These are phyloP conservation scores for Populus tomentosa DNA, from an alignment of 441 rosid species.

Conservation along the genomic window DNA sequence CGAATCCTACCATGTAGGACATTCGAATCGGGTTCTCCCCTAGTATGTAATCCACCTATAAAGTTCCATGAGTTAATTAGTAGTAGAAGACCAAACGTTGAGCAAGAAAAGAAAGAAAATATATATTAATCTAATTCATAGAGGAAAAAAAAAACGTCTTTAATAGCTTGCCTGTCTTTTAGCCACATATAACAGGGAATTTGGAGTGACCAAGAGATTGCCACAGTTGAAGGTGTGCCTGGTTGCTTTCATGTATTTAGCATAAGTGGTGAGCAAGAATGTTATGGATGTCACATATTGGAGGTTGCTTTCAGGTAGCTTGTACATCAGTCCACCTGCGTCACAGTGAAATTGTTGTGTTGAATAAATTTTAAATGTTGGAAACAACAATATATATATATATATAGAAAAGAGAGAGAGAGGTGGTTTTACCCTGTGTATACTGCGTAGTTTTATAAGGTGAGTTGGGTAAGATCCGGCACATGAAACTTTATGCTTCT, in stretches of 20 bases:
- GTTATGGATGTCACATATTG: slow-evolving; percentile 82
- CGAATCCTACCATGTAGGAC: slow-evolving; percentile 92
- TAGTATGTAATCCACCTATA: slow-evolving; percentile 65
- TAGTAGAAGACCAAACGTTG: no score
- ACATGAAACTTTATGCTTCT: slow-evolving; percentile 75
- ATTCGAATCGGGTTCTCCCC: slow-evolving; percentile 62
- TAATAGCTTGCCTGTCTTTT: slow-evolving; percentile 49
- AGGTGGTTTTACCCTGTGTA: slow-evolving; percentile 52
- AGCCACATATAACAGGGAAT: slow-evolving; percentile 41
- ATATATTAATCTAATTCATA: background rate
- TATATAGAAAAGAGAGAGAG: background rate
- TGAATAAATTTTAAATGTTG: background rate
- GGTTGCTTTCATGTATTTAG: slow-evolving; percentile 63
- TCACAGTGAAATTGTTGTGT: background rate
- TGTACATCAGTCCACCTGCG: slow-evolving; percentile 75
- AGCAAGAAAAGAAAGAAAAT: background rate
- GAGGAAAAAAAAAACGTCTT: background rate
- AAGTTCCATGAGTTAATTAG: background rate
- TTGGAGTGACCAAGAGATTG: slow-evolving; percentile 43
- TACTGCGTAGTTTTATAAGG: slow-evolving; percentile 73
- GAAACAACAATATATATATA: background rate
- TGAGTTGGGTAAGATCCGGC: slow-evolving; percentile 73
- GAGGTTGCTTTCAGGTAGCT: slow-evolving; percentile 57
- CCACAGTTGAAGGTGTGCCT: slow-evolving; percentile 62
- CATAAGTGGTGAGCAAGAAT: slow-evolving; percentile 72